Evolutionary conservation across 2,329 filamentous ascomycete genomes (phyloP), one percentile per base, ranked within the genome.

Genomic region (Chaetomiaceae sp.): DNA sequence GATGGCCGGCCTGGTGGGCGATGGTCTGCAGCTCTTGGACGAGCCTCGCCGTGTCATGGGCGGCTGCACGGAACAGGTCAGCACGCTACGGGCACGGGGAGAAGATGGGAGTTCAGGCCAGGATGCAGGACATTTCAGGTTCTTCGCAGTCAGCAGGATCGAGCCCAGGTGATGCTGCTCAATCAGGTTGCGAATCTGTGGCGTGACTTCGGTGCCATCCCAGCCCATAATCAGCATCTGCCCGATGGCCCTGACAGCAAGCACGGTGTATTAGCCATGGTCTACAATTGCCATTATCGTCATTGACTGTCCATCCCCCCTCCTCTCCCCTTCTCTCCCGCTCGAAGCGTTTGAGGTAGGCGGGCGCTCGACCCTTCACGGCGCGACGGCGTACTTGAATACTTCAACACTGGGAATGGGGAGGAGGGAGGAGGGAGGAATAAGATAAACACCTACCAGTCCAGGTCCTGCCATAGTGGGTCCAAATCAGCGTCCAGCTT

Each of bases 21-120:
- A 95, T 91, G 40, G 83, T 89, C 67, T 98, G 93, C 36, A 98
- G 74, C 61, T 97, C 89, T 61, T 93, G 85, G 24, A 95, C 88
- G 34, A 97, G 75, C 60, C 78, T 79, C 35, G 91, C 90, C 26
- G 91, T 90, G 61, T 96, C 86, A 63, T 95, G 83, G 50, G 90
- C 91, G 60, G 90, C 91, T 97, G 64, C 58, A 54, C 45, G 11
- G 14, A 17, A 42, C 14, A 17, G 50, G n/a, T 52, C 38, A 55
- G 49, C 48, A 38, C 36, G 29, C 38, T 29, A 34, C 19, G 33
- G 17, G 18, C n/a, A 12, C 9, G 27, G 4, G n/a, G 12, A 37
- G 9, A 24, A 9, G 5, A 24, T 9, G 5, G 22, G 22, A 24
- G 9, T 24, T 22, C 18, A 44, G 37, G n/a, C 42, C 45, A 17